phyloP scores from a whole-genome alignment of 1,284 basidiomycete genomes.

The Sanghuangporus baumii region DNA sequence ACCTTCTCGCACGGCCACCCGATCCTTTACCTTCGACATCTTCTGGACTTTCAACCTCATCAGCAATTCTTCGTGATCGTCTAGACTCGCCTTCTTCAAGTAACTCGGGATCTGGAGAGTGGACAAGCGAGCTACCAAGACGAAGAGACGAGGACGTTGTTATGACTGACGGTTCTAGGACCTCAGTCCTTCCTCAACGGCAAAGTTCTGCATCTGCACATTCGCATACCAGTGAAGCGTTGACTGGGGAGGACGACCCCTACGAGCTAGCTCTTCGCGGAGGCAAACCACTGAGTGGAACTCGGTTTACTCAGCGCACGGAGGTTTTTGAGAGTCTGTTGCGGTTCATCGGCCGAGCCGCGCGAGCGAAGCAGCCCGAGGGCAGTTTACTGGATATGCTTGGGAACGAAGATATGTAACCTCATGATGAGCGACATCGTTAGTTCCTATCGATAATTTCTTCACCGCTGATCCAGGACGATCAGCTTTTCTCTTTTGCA shows the following conservation, averaged over 20 bases:
- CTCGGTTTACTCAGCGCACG: slow-evolving; percentile 53
- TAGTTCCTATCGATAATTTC: too few relatives aligned
- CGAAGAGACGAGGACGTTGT: slow-evolving; percentile 33
- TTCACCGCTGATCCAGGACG: too few relatives aligned
- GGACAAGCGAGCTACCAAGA: slow-evolving; percentile 9
- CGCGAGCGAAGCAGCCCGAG: slow-evolving; percentile 50
- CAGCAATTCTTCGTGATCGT: background rate
- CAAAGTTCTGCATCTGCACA: background rate
- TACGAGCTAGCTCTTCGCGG: slow-evolving; percentile 25
- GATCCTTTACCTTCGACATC: background rate
- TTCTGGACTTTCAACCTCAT: background rate
- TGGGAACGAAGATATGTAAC: background rate
- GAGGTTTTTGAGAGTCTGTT: slow-evolving; percentile 64
- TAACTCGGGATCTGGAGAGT: slow-evolving; percentile 17
- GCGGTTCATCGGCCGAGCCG: slow-evolving; percentile 52
- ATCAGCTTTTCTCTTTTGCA: too few relatives aligned
- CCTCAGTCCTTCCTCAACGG: background rate
- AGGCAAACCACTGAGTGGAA: slow-evolving; percentile 26
- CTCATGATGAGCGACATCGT: background rate
- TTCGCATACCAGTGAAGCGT: slow-evolving; percentile 11
- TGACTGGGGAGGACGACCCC: slow-evolving; percentile 35
- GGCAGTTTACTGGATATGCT: slow-evolving; percentile 48
- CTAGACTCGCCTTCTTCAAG: slow-evolving; percentile 16
- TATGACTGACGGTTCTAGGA: slow-evolving; percentile 24
- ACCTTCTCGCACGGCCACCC: slow-evolving; percentile 45